Evolutionary conservation across 2,329 filamentous ascomycete genomes (phyloP), one percentile per base, ranked within the genome.

Genomic region (Fusarium oligoseptatum): DNA sequence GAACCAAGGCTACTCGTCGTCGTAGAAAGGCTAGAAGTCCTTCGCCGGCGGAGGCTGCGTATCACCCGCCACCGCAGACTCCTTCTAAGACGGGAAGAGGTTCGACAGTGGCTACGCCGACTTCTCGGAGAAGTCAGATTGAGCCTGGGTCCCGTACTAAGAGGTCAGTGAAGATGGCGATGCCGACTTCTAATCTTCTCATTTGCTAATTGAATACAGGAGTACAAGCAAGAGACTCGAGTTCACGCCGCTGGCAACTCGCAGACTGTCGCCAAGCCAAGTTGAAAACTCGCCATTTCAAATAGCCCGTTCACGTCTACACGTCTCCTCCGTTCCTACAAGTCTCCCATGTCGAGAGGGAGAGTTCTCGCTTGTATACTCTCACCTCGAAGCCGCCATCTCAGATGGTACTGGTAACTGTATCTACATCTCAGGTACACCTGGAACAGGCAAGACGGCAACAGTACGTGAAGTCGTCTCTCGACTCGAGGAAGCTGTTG

Each of bases 361-460:
- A 37, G 97, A 99, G 81, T 99, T 99, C 82, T 91, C 92, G 11
- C 91, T 94, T 3, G 97, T 99, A 8, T 98, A 98, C 80, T 94
- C 94, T 6, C 95, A 98, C 82, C 91, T 99, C 37, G 95, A 98
- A 80, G 93, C 95, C 9, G 97, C 97, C 62, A 99, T 99, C 80
- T 93, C 93, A 15, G 96, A 98, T 76, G 97, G 96, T 20, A 94
- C 93, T 2, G 97, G 97, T 15, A 94, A 96, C 34, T 99, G 97
- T 82, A 98, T 99, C 80, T 99, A 99, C 84, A 99, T 99, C 69
- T 98, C 97, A 1, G 97, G 97, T n/a, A 98, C 96, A 0, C 97
- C 97, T 0, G 97, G 97, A 9, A 99, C 97, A 0, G 97, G 97
- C 34, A 99, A 99, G 83, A 99, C 97, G 1, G 97, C 97, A 14